Evolutionary conservation across 257 asterid genomes (phyloP).

Genomic region (Nicotiana knightiana): DNA sequence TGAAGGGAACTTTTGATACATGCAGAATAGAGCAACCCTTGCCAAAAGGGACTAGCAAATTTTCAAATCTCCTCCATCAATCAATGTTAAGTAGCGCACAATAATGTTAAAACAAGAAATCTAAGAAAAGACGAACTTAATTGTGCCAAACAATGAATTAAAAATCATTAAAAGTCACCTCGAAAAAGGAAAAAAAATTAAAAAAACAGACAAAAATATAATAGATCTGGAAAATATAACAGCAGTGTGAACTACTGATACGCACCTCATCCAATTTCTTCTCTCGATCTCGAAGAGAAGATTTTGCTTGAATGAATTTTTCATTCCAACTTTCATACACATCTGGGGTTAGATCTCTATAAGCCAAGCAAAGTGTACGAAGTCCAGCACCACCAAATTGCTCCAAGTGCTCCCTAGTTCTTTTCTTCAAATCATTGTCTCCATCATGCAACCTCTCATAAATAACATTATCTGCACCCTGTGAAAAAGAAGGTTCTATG

Average conservation of each 20-base stretch:
- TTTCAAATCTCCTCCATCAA: not conserved
- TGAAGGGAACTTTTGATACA: not conserved
- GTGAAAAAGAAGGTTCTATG: slow-evolving; percentile 20
- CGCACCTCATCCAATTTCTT: slow-evolving; percentile 96
- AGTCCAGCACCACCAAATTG: slow-evolving; percentile 96
- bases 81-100: not conserved
- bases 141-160: not conserved
- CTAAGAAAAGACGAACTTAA: not conserved
- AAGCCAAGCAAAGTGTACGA: slow-evolving; percentile 98
- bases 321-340: slow-evolving; percentile 90
- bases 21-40: not conserved
- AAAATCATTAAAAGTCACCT: not conserved
- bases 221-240: not conserved
- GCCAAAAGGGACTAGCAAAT: not conserved
- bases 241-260: not conserved
- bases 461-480: slow-evolving; percentile 99
- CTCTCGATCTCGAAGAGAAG: slow-evolving; percentile 93
- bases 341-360: slow-evolving; percentile 62
- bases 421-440: slow-evolving; percentile 65
- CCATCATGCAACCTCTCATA: slow-evolving; percentile 77
- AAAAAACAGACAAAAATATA: not conserved
- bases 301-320: slow-evolving; percentile 93
- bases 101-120: not conserved
- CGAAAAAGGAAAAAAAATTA: not conserved
- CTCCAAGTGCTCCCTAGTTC: slow-evolving; percentile 88